Evolutionary conservation across 257 asterid species (phyloP), one percentile per base, ranked within the genome.

Genomic region (Oldenlandia corymbosa): DNA sequence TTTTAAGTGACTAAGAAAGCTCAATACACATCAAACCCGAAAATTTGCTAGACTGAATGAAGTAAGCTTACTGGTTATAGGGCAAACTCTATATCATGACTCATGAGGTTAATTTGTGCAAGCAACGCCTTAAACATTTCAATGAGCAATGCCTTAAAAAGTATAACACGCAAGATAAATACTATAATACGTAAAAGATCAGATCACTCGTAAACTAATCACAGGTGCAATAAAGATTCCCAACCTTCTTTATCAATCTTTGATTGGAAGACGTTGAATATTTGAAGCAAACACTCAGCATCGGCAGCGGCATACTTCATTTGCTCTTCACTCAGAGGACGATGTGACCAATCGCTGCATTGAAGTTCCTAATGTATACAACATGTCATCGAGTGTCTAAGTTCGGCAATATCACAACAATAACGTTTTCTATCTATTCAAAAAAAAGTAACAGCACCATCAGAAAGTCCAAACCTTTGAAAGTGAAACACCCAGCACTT

Each of bases 311-410:
- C 97, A 73, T 93, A 93, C 47, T 5, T 65, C 84, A 83, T 87
- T 78, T 93, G 97, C 73, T 85, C 88, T 73, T 85, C 88, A 39
- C 95, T 79, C 34, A 90, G 81, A 66, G 99, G 99, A 28, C 95
- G 96, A 27, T 72, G 81, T 8, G 97, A 93, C 99, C 99, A 93
- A 71, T 93, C 99, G 72, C 99, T 90, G 76, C 99, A 93, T 73
- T 93, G 97, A 71, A 84, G 87, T 75, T 92, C 99, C 99, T 92
- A 76, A 55, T 72, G 45, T 41, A 31, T 16, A 41, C 55, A n/a
- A n/a, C 58, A 51, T 60, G 13, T 13, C 46, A 42, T 31, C 28
- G 36, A 54, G 21, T 52, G n/a, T 21, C 31, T 26, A 26, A 18
- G 23, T 13, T 8, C 13, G n/a, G 21, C 21, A 34, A 3, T 9